phyloP scores from a whole-genome alignment of 129 eudicot species.

The Tagetes erecta region DNA sequence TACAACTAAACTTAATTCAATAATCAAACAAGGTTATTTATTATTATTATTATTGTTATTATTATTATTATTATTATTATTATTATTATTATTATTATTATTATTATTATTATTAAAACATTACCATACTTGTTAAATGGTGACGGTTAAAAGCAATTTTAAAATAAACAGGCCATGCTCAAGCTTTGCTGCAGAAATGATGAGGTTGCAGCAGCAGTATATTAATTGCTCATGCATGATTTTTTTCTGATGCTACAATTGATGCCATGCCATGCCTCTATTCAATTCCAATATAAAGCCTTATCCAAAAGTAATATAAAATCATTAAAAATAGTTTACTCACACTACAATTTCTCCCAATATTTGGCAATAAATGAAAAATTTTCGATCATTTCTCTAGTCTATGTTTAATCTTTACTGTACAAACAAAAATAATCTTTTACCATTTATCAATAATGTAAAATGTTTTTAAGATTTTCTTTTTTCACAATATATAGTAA shows the following conservation, averaged over 20 bases:
- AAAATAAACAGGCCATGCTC: constrained; percentile 4
- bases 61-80: not conserved
- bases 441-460: no score
- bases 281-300: not conserved
- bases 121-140: constrained; percentile 10
- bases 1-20: no score
- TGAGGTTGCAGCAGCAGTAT: constrained; percentile 27
- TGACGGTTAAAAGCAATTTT: constrained; percentile 14
- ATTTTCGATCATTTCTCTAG: not conserved
- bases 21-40: no score
- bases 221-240: constrained; percentile 14
- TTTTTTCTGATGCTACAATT: constrained; percentile 8
- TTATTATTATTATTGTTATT: not conserved
- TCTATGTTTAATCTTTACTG: not conserved
- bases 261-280: not conserved
- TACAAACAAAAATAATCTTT: no score
- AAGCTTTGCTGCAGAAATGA: constrained; percentile 6
- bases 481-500: no score
- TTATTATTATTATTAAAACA: not conserved
- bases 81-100: not conserved
- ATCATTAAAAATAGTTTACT: not conserved
- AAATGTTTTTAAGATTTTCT: no score
- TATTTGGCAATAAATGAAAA: not conserved
- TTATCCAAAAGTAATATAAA: not conserved
- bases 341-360: not conserved